Conservation (phyloP, 148 eudicot genomes). For the Drosera capensis region DNA sequence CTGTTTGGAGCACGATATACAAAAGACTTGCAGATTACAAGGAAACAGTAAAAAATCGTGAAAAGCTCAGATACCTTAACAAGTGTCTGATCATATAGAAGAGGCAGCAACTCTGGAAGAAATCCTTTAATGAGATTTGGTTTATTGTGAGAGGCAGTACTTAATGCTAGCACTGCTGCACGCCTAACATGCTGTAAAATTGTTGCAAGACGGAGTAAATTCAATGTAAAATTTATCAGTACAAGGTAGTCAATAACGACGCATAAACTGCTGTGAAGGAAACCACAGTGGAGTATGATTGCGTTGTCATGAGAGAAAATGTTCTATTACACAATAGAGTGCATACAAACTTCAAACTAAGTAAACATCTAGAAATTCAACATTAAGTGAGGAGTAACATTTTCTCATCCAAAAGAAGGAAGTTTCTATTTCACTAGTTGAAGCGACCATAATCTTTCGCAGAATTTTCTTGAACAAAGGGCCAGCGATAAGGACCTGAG, state of each 20-base stretch:
- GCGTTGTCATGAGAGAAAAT: background rate
- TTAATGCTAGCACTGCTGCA: slow-evolving; percentile 91
- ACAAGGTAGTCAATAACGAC: too few relatives aligned
- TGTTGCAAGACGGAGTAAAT: background rate
- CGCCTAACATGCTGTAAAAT: slow-evolving; percentile 93
- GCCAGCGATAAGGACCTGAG: too few relatives aligned
- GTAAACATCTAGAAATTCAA: too few relatives aligned
- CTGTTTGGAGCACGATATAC: background rate
- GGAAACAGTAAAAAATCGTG: background rate
- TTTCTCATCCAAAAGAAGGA: too few relatives aligned
- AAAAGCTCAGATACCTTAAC: slow-evolving; percentile 46
- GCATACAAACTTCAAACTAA: too few relatives aligned
- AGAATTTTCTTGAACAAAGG: too few relatives aligned
- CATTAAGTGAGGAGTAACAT: too few relatives aligned
- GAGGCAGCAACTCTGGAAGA: slow-evolving; percentile 87
- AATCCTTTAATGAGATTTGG: slow-evolving; percentile 89
- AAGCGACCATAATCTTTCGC: too few relatives aligned
- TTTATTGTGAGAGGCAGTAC: slow-evolving; percentile 93
- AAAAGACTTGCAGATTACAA: background rate
- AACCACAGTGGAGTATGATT: background rate
- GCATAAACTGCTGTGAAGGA: too few relatives aligned
- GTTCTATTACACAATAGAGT: too few relatives aligned
- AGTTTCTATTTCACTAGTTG: too few relatives aligned
- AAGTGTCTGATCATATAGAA: slow-evolving; percentile 86
- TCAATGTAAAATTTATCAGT: slow-evolving; percentile 1